Base-by-base conservation (phyloP, 2,329 filamentous ascomycete species). In the Aureobasidium namibiae region DNA sequence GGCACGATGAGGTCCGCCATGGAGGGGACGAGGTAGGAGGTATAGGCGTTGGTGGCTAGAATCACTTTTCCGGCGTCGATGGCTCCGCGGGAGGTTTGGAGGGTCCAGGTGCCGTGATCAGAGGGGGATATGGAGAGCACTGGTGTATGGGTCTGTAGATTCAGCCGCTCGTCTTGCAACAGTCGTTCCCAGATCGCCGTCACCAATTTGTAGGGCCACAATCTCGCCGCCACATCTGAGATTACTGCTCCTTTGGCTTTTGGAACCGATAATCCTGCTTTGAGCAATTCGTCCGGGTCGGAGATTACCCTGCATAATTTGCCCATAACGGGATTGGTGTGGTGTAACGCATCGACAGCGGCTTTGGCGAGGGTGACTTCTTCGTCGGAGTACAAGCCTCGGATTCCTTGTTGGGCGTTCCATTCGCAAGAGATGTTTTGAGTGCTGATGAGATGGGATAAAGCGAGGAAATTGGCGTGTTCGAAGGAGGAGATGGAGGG, bases 201-300 rank as follows among this genome's bases (percentile, higher is more conserved):
- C 1, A 95, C 85, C 18, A 95, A 81, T 73, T 94, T 95, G 72
- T 95, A 95, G 0, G 90, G 90, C 88, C 88, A 92, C 46, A 90
- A 69, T 65, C 83, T 84, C 0, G 85, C 88, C 0, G 89, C 88
- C 42, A 82, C 75, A 41, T 76, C 75, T 62, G 86, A 86, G 16
- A 86, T 74, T 3, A 90, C 78, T 6, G 84, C 87, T 2, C 85
- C 89, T 8, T 79, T 68, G 7, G 84, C 85, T 8, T 71, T 70
- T 0, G 81, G 78, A 7, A 69, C 33, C 6, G 18, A 6, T 1
- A 87, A 72, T 3, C 84, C 76, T 24, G 88, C 76, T 34, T 73
- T 73, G 29, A 72, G 74, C 4, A 89, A 73, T 65, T 74, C 67
- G 45, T 72, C 66, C 65, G 71, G 68, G 53, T 72, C 72, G 7